Evolutionary conservation across 345 rosid genomes (phyloP).

Genomic region (Schrenkiella parvula): DNA sequence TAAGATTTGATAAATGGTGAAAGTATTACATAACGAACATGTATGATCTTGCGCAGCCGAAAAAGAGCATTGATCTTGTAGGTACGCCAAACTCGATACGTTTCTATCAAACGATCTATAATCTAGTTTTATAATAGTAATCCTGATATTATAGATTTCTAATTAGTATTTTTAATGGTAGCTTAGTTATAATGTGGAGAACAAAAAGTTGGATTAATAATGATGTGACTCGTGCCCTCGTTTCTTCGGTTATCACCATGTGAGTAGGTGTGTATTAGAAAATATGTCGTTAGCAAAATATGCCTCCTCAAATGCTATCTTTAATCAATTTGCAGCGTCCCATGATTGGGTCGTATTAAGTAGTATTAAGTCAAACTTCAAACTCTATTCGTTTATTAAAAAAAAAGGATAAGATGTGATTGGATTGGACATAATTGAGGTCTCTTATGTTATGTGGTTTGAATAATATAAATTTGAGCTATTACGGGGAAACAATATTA

Average conservation of each 20-base stretch:
- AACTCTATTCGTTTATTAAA: constrained; percentile 1
- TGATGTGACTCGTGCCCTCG: constrained; percentile 21
- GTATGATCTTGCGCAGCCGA: not conserved
- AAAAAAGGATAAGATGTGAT: not conserved
- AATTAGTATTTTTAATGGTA: not conserved
- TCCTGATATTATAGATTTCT: not conserved
- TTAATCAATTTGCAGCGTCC: constrained; percentile 10
- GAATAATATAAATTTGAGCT: not conserved
- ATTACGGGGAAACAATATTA: not conserved
- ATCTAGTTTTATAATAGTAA: not conserved
- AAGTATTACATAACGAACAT: not conserved
- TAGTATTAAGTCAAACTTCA: constrained; percentile 19
- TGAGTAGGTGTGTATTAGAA: constrained; percentile 22
- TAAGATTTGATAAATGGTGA: not conserved
- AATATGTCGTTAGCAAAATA: constrained; percentile 17
- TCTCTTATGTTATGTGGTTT: not conserved
- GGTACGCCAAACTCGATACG: constrained; percentile 35
- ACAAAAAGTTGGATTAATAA: not conserved
- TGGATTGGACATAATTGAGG: constrained; percentile 14
- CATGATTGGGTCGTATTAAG: constrained; percentile 12
- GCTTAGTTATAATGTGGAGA: not conserved
- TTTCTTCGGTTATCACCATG: constrained; percentile 16
- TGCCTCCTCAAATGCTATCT: not conserved
- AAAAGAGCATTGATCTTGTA: constrained; percentile 22
- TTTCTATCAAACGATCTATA: constrained; percentile 11